Base-by-base conservation (phyloP, 257 asterid species). In the Fraxinus quadrangulata region DNA sequence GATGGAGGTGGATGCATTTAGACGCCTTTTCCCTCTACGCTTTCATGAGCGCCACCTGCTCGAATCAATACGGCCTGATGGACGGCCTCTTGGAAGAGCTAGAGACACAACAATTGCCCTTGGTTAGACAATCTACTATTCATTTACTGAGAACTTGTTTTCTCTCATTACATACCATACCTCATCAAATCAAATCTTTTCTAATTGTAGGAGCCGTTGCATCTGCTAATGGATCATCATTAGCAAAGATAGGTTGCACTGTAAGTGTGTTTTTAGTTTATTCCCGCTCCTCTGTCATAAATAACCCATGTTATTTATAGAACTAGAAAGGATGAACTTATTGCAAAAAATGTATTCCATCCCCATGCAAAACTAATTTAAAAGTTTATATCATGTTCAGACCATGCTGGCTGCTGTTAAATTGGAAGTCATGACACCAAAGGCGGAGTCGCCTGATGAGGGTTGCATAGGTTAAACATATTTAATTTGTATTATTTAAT, bases 341-440 rank as follows among this genome's bases (percentile, higher is more conserved):
- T 73, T 73, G 67, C n/a, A 12, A 24, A 36, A 65, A 39, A 65
- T 81, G 71, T 28, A 19, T 72, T 36, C 54, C 45, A 45, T 45
- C 19, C 71, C 70, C 66, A 24, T 76, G 6, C 36, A 59, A 26
- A 56, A 23, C 84, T 85, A 67, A 84, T 26, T 51, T 66, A 16
- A 33, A 68, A 59, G 19, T 51, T 67, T 59, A 36, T 65, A 21
- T 83, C 76, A 80, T 81, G 65, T 49, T 34, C 74, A 96, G 98
- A 88, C 98, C 21, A 93, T 96, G 97, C 75, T 96, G 89, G 97
- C 99, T 81, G 97, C 98, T 76, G 89, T 96, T 77, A 96, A 93
- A 80, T 63, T 96, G 92, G 99, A 96, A 86, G 93, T 96, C 80
- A 93, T 96, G 99, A 88, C 90, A 75, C 99, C 98, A 3, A 87